phyloP scores from a whole-genome alignment of 495 filamentous ascomycete species.

The Terfezia boudieri region DNA sequence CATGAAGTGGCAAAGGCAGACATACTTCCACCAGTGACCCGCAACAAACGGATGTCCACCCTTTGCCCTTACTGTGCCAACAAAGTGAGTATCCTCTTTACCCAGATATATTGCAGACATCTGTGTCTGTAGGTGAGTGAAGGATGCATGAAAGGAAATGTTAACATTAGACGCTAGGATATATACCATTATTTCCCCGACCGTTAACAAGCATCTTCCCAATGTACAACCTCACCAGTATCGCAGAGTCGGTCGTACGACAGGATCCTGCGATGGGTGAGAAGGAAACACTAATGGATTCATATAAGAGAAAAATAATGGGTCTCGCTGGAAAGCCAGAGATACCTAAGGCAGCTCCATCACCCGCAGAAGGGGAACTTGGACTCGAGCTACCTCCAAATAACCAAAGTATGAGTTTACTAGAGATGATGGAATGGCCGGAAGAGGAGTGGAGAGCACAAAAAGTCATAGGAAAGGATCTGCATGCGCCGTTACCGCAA shows the following conservation, averaged over 20 bases:
- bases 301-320: constrained; percentile 50
- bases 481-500: constrained; percentile 21
- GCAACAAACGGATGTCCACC: neutral
- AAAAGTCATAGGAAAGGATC: constrained; percentile 37
- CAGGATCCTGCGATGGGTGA: constrained; percentile 40
- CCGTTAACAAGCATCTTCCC: constrained; percentile 39
- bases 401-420: constrained; percentile 21
- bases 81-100: neutral
- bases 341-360: constrained; percentile 17
- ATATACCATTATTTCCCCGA: constrained; percentile 28
- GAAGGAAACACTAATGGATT: constrained; percentile 52
- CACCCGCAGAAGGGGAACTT: constrained; percentile 30
- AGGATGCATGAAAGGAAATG: constrained; percentile 3
- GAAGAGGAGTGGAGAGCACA: constrained; percentile 45
- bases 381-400: constrained; percentile 4
- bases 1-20: neutral
- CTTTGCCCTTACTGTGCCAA: neutral
- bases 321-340: constrained; percentile 37
- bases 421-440: constrained; percentile 27
- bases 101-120: no score
- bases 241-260: constrained; percentile 42
- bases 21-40: neutral
- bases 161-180: constrained; percentile 21
- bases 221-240: constrained; percentile 34
- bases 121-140: neutral